Evolutionary conservation across 306 rosid genomes (phyloP), one percentile per base, ranked within the genome.

Genomic region (Parietaria judaica): DNA sequence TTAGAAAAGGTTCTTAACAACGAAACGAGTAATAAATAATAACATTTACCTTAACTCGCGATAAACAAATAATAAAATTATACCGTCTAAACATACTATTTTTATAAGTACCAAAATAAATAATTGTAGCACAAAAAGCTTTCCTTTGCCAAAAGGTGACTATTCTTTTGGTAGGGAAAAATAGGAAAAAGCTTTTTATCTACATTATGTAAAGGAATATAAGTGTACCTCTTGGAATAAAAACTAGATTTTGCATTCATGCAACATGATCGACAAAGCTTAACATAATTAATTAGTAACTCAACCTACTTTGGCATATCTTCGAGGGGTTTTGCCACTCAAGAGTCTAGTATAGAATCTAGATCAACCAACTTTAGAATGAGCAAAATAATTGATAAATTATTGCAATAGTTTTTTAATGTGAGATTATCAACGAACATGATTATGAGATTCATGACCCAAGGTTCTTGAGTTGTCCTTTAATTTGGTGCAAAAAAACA

Each of bases 241-340:
- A 41, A 5, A 41, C 45, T 41, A 41, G 45, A 23, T 41, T 41
- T 41, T 41, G 2, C 45, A 5, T 41, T 41, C 45, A 41, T 41
- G 45, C 45, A 3, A 41, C 45, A 41, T 5, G 31, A n/a, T 6
- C 38, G 34, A 57, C 31, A 57, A 57, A 56, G n/a, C 9, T 54
- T 55, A 55, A 1, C 12, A 10, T 38, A 38, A 57, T 57, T 57
- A 57, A 57, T 57, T 37, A 57, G 34, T 57, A 5, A 57, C 61
- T 57, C 7, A 57, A 7, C 11, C 60, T 54, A 35, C 48, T 38
- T 57, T 36, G 61, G 17, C 61, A 5, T 57, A 10, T 57, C 39
- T 47, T 38, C 13, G 8, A 23, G 12, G n/a, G 39, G 14, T 57
- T 57, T 38, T n/a, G 14, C 14, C 3, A 14, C 48, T n/a, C 3